Conservation (phyloP, 169 alveolate species). For the Neospora caninum region DNA sequence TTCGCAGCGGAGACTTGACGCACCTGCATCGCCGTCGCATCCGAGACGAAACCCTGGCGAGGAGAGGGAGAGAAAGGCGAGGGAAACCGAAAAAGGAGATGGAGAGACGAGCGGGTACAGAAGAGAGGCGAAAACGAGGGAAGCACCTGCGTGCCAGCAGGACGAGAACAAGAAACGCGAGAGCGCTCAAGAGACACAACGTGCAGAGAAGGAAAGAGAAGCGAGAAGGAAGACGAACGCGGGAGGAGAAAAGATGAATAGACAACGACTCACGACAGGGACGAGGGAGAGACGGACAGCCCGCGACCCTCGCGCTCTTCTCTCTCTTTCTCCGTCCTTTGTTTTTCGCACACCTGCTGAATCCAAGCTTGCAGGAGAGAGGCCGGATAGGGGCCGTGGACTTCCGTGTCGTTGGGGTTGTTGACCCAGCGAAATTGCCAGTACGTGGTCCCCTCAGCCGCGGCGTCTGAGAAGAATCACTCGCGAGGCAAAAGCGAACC, state of each 20-base stretch:
- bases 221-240: no score
- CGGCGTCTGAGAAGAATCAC: not conserved
- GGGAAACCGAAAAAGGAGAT: not conserved
- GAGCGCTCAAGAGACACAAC: no score
- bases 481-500: not conserved
- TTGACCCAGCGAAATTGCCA: conserved; percentile 51
- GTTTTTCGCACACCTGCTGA: not conserved
- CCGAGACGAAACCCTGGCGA: conserved; percentile 26
- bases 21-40: conserved; percentile 16
- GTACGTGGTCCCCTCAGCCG: not conserved
- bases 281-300: no score
- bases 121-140: no score
- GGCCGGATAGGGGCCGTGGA: conserved; percentile 11
- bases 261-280: no score
- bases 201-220: no score
- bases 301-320: no score
- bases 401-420: not conserved
- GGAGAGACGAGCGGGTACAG: no score
- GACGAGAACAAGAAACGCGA: no score
- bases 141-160: no score
- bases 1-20: conserved; percentile 26
- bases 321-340: no score
- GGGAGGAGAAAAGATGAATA: no score
- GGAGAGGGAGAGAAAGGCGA: not conserved
- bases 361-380: not conserved